These are phyloP conservation scores for Singerocomus inundabilis DNA, from an alignment of 1,284 basidiomycete genomes.

Conservation along the genomic window DNA sequence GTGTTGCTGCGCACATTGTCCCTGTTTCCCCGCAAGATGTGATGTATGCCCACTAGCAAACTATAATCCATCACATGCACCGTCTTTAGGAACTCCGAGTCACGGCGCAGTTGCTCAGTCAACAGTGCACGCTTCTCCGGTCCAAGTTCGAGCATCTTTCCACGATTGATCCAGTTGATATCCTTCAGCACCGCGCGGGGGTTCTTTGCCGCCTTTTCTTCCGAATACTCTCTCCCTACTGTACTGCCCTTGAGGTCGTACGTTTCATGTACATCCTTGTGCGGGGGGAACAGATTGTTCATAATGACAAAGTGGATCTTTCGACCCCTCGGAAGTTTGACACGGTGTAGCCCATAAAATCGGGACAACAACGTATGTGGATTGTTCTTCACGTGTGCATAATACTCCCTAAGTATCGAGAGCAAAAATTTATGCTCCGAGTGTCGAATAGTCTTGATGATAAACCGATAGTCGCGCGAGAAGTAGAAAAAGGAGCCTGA, in stretches of 20 bases:
- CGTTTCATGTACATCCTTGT: constrained; percentile 97
- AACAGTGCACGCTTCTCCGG: constrained; percentile 92
- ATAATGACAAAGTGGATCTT: constrained; percentile 99
- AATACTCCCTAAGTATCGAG: constrained; percentile 82
- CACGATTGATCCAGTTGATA: constrained; percentile 91
- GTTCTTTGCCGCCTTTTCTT: constrained; percentile 79
- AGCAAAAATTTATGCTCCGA: constrained; percentile 93
- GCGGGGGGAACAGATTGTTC: constrained; percentile 99
- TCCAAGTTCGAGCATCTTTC: constrained; percentile 80
- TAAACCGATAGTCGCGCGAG: constrained; percentile 97
- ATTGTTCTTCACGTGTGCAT: constrained; percentile 85
- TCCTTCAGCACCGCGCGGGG: constrained; percentile 92
- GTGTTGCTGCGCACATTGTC: constrained; percentile 90
- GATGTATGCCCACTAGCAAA: constrained; percentile 92
- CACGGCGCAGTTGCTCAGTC: constrained; percentile 85
- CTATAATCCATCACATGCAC: constrained; percentile 97
- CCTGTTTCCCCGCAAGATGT: constrained; percentile 85
- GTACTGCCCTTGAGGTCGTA: constrained; percentile 97
- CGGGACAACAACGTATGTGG: constrained; percentile 92
- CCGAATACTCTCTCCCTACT: constrained; percentile 85
- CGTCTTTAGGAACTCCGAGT: constrained; percentile 81
- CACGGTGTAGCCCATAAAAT: constrained; percentile 96
- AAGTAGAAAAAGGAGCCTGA: constrained; percentile 99
- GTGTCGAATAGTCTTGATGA: constrained; percentile 98
- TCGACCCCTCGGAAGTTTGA: constrained; percentile 89